phyloP scores from a whole-genome alignment of 176 grass and related monocot genomes.

The Alloteropsis semialata region DNA sequence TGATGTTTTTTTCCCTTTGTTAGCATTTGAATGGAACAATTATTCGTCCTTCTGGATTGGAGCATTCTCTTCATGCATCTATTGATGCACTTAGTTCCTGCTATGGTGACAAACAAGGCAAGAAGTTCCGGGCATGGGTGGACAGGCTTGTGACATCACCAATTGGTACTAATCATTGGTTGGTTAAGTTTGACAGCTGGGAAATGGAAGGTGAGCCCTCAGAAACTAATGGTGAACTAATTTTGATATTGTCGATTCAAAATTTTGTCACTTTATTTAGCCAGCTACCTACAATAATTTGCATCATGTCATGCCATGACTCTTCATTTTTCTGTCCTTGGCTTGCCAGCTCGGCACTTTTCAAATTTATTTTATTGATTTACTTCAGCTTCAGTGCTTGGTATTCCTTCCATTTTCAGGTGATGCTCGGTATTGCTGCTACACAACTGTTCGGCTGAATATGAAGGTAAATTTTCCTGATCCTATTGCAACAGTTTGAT shows the following conservation, averaged over 20 bases:
- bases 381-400: background rate
- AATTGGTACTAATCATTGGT: conserved; percentile 44
- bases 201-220: conserved; percentile 55
- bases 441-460: conserved; percentile 56
- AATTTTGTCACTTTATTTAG: background rate
- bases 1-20: background rate
- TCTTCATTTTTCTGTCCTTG: background rate
- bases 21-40: conserved; percentile 61
- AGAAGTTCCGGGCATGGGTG: conserved; percentile 58
- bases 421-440: conserved; percentile 38
- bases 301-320: background rate
- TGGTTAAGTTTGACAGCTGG: conserved; percentile 75
- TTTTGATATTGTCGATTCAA: background rate
- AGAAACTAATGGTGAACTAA: background rate
- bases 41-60: conserved; percentile 57
- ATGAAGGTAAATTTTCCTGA: conserved; percentile 45
- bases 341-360: background rate
- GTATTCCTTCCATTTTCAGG: conserved; percentile 33
- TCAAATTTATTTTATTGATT: background rate
- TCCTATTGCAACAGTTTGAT: background rate
- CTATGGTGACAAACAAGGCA: conserved; percentile 70
- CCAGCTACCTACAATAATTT: background rate
- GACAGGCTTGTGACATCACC: conserved; percentile 58
- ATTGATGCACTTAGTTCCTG: conserved; percentile 39
- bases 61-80: conserved; percentile 44